phyloP scores from a whole-genome alignment of 2,329 filamentous ascomycete genomes.

The Neospermospora avenae region DNA sequence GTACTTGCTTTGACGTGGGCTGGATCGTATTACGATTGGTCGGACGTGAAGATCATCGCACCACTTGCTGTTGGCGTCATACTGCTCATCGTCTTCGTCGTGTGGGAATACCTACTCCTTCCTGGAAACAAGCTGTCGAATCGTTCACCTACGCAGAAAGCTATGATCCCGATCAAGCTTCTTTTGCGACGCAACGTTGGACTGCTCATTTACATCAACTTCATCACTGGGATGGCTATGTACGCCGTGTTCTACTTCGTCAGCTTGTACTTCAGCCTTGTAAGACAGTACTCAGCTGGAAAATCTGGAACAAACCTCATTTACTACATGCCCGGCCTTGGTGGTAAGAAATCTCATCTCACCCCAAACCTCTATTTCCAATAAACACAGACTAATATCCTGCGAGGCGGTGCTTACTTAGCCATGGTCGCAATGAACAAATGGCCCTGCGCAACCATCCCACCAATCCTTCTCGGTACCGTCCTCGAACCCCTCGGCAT shows the following conservation, averaged over 20 bases:
- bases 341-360: conserved; percentile 39
- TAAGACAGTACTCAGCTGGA: conserved; percentile 49
- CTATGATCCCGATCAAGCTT: conserved; percentile 63
- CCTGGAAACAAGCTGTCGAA: conserved; percentile 45
- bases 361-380: neutral
- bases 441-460: conserved; percentile 60
- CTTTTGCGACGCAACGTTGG: conserved; percentile 55
- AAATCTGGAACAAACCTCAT: conserved; percentile 55
- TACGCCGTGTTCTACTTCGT: conserved; percentile 65
- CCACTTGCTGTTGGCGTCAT: conserved; percentile 39
- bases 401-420: conserved; percentile 50
- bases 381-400: neutral
- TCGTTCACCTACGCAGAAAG: conserved; percentile 50
- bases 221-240: conserved; percentile 42
- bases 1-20: conserved; percentile 46
- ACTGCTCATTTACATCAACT: conserved; percentile 60
- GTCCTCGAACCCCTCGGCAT: conserved; percentile 57
- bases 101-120: conserved; percentile 44
- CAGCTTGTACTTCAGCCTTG: conserved; percentile 64
- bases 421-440: conserved; percentile 59
- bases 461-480: conserved; percentile 53
- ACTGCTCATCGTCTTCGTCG: conserved; percentile 39
- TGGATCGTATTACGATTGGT: conserved; percentile 42
- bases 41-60: conserved; percentile 37
- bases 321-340: conserved; percentile 63